These are phyloP conservation scores for Rhodosporidiobolus sp. DNA, from an alignment of 768 basidiomycete genomes.

Conservation along the genomic window DNA sequence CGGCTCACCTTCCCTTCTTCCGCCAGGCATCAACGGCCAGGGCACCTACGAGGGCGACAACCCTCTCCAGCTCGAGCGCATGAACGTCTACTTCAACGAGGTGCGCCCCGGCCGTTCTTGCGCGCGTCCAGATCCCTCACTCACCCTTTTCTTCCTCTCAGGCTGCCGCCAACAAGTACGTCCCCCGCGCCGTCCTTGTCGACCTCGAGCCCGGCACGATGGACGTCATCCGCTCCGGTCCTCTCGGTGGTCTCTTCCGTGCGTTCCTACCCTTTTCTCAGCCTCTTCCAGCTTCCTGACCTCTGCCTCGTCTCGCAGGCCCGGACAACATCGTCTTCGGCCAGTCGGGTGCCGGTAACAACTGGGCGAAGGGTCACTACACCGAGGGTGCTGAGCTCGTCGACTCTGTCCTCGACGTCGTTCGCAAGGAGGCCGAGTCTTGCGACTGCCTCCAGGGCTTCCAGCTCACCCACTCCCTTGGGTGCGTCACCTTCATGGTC, in stretches of 20 bases:
- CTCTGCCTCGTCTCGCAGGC: background rate
- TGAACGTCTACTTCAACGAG: slow-evolving; percentile 95
- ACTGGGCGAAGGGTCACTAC: slow-evolving; percentile 94
- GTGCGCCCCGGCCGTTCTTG: slow-evolving; percentile 60
- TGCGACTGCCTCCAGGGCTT: slow-evolving; percentile 98
- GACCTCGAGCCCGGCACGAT: slow-evolving; percentile 89
- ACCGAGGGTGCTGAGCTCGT: slow-evolving; percentile 97
- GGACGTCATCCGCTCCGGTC: slow-evolving; percentile 51
- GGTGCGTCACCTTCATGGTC: slow-evolving; percentile 45
- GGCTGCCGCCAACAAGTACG: slow-evolving; percentile 74
- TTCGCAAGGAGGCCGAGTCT: slow-evolving; percentile 97
- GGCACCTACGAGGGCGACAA: slow-evolving; percentile 77
- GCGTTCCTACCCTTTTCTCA: slow-evolving; percentile 45
- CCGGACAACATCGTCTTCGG: slow-evolving; percentile 70
- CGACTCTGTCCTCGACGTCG: slow-evolving; percentile 94
- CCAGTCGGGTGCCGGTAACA: slow-evolving; percentile 92
- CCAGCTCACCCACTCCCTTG: slow-evolving; percentile 95
- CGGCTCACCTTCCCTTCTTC: background rate
- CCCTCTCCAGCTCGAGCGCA: slow-evolving; percentile 94
- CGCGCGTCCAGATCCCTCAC: too few species aligned
- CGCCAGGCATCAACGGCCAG: slow-evolving; percentile 24
- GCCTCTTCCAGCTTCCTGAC: background rate
- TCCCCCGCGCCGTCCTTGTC: slow-evolving; percentile 93
- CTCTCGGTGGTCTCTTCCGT: slow-evolving; percentile 73
- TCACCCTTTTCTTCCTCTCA: slow-evolving; percentile 66